Evolutionary conservation across 1,139 yeast genomes (phyloP), one percentile per base, ranked within the genome.

Genomic region (Geotrichum histeridarum): DNA sequence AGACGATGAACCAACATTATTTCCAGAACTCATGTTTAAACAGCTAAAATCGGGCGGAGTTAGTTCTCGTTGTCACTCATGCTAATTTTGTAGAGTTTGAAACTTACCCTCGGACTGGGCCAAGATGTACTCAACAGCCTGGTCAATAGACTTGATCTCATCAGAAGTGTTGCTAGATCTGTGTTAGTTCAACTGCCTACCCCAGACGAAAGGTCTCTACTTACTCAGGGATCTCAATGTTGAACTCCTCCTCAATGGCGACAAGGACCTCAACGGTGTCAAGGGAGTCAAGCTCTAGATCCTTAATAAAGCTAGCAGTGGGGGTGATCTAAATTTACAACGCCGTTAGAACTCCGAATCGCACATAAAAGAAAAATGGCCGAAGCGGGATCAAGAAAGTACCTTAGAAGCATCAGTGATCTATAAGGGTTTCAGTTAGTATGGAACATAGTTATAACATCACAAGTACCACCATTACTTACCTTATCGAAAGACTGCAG

Each of bases 231-330:
- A 89, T 88, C 70, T 84, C 88, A 59, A 78, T 76, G 60, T 74
- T 73, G 63, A 75, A 75, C 63, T 75, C 78, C 48, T 86, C 95
- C 70, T 86, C 91, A 59, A 86, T 79, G 64, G 88, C 94, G 86
- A 87, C 88, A 48, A 87, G 80, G 42, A 87, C 87, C 72, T 87
- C 95, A 54, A 86, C 95, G 39, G 86, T 84, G 66, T 87, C 95
- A 66, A 87, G 81, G 30, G 91, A 83, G 73, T 87, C 95, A 63
- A 86, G 78, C 8, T 91, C 93, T 63, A 87, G 77, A 68, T 87
- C 95, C 62, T 79, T 82, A 55, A 81, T 74, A 70, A 83, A 86
- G n/a, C 83, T 75, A 4, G 90, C 77, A 7, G 73, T 71, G 52
- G 81, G 79, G 27, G 78, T 72, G 63, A 86, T 79, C 65, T 79